A percentile compares a stretch with the other conserved stretches of the same genome.
phyloP scores from a whole-genome alignment of 2,329 filamentous ascomycete species.

The Sporothrix pallida region DNA sequence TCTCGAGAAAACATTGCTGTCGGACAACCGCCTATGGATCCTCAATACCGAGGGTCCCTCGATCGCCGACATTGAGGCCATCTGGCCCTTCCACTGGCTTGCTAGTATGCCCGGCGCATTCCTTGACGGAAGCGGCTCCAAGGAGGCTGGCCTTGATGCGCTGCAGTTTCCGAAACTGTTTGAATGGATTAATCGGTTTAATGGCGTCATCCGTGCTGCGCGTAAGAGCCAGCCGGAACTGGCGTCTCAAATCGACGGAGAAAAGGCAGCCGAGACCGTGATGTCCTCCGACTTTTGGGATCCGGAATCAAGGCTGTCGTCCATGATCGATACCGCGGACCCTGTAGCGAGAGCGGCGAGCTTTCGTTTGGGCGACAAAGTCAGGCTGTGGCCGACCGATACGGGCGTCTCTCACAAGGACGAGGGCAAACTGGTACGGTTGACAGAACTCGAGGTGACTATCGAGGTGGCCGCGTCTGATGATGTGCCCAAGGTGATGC shows the following conservation, averaged over 20 bases:
- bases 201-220: slow-evolving; percentile 52
- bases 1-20: slow-evolving; percentile 66
- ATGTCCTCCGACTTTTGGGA: slow-evolving; percentile 54
- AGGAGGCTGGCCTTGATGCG: slow-evolving; percentile 50
- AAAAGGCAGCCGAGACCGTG: slow-evolving; percentile 59
- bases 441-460: slow-evolving; percentile 62
- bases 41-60: slow-evolving; percentile 57
- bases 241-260: slow-evolving; percentile 53
- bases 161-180: slow-evolving; percentile 64
- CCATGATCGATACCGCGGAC: slow-evolving; percentile 48
- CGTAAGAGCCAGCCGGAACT: slow-evolving; percentile 43
- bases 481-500: slow-evolving; percentile 51
- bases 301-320: slow-evolving; percentile 49
- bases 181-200: slow-evolving; percentile 69
- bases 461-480: slow-evolving; percentile 54
- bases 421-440: slow-evolving; percentile 58
- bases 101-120: slow-evolving; percentile 60
- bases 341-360: slow-evolving; percentile 52
- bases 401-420: slow-evolving; percentile 65
- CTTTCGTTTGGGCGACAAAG: slow-evolving; percentile 58
- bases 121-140: slow-evolving; percentile 42
- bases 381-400: slow-evolving; percentile 68
- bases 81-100: slow-evolving; percentile 74
- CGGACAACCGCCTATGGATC: slow-evolving; percentile 71
- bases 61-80: slow-evolving; percentile 71